Evolutionary conservation across 805 yeast genomes (phyloP), one percentile per base, ranked within the genome.

Genomic region (Candida patagonica): DNA sequence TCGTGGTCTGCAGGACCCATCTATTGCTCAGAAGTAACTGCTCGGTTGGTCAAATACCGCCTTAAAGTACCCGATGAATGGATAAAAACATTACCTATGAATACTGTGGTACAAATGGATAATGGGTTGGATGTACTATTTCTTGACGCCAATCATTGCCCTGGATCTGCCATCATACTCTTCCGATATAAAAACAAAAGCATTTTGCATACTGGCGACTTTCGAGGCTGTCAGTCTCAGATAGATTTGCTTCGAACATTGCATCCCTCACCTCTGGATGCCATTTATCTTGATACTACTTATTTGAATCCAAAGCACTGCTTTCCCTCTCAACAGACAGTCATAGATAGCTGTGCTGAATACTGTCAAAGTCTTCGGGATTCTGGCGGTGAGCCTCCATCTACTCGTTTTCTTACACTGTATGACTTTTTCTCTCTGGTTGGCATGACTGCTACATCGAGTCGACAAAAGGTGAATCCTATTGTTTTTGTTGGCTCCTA

Each of bases 101-200:
- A 75, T 26, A 56, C 59, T 36, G 50, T 63, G 35, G 57, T 61
- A 26, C 54, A 71, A 5, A 69, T 74, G 12, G 69, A 74, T 12
- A 61, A 60, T 1, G 60, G 54, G 15, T 63, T 71, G 0, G 66
- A 66, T 26, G 87, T 86, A 0, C 71, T 77, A 0, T 65, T 78
- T 9, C 60, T 80, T 5, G 87, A 84, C 49, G 98, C 97, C 0
- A 89, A 92, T 51, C 98, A 92, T 60, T 92, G 98, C 59, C 98
- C 98, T 1, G 98, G 98, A 1, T 85, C 96, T 2, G 85, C 76
- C 0, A 72, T 92, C 0, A 82, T 88, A 44, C 59, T 87, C 9
- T 81, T 85, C 51, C 80, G 78, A 50, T 62, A 62, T 39, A 47
- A 48, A 12, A 36, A 38, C 30, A 54, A 58, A 13, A 60, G 60